Evolutionary conservation across 805 yeast genomes (phyloP), one percentile per base, ranked within the genome.

Genomic region (Ogataea ramenticola): DNA sequence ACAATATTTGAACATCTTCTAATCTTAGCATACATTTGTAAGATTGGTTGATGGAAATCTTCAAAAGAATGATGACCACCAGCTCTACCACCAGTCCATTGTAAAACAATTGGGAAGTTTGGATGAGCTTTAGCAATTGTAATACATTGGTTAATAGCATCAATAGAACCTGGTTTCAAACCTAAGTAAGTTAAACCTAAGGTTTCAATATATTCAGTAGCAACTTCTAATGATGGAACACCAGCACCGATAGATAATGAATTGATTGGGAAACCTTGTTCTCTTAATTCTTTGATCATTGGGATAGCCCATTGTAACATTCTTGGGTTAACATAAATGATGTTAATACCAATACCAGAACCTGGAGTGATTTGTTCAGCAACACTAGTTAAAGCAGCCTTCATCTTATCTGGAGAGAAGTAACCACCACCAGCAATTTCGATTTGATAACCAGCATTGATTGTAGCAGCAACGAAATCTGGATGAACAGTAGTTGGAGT

Each of bases 51-150:
- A 68, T 93, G 99, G 93, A 91, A 89, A 71, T 93, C 99, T 75
- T 93, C 99, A 61, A 81, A 93, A 41, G 98, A 91, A 68, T 93
- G 99, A 67, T 93, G 99, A 62, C 99, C 99, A 78, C 99, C 99
- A 72, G 97, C 99, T 78, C 99, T 90, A 68, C 99, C 99, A 77
- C 98, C 99, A 47, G 99, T 93, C 99, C 99, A 93, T 74, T 93
- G 99, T 57, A 93, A 71, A 44, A 93, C 91, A 60, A 93, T 88
- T 51, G 99, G 99, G 90, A 93, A 93, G 50, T 66, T 71, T 53
- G 99, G 99, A 70, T 90, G 95, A 41, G 95, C 90, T 62, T 86
- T 87, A 44, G 99, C 99, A 61, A 93, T 93, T 49, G 83, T 70
- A 56, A 93, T 81, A 54, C 81, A 86, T 65, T 86, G 91, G 52